phyloP scores from a whole-genome alignment of 805 yeast species.

The Nakazawaea holstii region DNA sequence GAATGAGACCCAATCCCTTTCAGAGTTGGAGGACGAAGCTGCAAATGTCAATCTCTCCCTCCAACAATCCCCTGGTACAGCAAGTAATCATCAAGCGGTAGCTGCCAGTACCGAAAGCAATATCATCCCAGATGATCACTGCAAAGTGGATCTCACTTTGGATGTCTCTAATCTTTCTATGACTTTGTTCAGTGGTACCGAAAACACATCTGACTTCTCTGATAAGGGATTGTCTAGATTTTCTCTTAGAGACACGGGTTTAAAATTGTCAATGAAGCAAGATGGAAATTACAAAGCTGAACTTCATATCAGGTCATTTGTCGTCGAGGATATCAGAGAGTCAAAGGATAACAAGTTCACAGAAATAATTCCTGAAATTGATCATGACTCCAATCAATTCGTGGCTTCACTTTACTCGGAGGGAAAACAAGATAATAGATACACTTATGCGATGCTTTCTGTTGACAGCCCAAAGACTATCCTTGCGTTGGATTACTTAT shows the following conservation, averaged over 20 bases:
- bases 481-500: slow-evolving; percentile 79
- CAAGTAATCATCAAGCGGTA: background rate
- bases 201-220: slow-evolving; percentile 26
- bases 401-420: slow-evolving; percentile 45
- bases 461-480: slow-evolving; percentile 79
- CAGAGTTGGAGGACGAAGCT: slow-evolving; percentile 59
- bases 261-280: slow-evolving; percentile 44
- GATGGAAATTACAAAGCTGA: slow-evolving; percentile 56
- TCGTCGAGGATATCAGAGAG: slow-evolving; percentile 68
- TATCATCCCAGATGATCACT: slow-evolving; percentile 23
- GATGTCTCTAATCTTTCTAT: slow-evolving; percentile 59
- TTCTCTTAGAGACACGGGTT: slow-evolving; percentile 53
- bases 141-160: slow-evolving; percentile 43
- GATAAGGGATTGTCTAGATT: slow-evolving; percentile 47
- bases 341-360: slow-evolving; percentile 64
- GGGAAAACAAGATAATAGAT: slow-evolving; percentile 31
- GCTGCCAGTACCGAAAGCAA: background rate
- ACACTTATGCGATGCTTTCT: slow-evolving; percentile 49
- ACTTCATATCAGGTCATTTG: slow-evolving; percentile 63
- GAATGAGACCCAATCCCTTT: slow-evolving; percentile 31
- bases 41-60: slow-evolving; percentile 52
- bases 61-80: slow-evolving; percentile 13
- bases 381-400: slow-evolving; percentile 65
- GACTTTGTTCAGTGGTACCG: slow-evolving; percentile 52
- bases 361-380: slow-evolving; percentile 70